phyloP scores from a whole-genome alignment of 805 yeast genomes.

The Kodamaea neixiangensis region DNA sequence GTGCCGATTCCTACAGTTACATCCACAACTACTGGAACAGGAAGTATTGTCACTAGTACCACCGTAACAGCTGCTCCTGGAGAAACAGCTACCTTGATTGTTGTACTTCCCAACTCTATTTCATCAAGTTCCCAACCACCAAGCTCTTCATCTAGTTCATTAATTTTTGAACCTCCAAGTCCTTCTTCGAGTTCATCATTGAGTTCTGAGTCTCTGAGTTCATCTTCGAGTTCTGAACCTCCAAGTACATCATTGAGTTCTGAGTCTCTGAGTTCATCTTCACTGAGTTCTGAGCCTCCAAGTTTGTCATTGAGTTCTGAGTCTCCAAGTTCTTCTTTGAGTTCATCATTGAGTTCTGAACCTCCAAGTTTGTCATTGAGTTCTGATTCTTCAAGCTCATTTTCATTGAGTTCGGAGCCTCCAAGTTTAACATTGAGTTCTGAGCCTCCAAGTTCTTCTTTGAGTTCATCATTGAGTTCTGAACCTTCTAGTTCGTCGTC shows the following conservation, averaged over 20 bases:
- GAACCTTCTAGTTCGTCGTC: background rate
- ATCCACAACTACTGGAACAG: constrained; percentile 1
- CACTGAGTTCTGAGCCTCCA: no score
- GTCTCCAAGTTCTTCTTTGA: background rate
- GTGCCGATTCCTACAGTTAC: constrained; percentile 14
- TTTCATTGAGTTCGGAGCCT: background rate
- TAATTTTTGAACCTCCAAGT: no score
- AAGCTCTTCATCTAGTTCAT: background rate
- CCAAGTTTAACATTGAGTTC: background rate
- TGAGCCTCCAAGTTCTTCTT: background rate
- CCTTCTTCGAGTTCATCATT: no score
- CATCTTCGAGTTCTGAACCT: background rate
- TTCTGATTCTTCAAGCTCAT: background rate
- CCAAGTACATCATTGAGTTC: background rate
- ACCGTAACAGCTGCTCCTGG: constrained; percentile 12
- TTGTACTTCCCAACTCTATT: background rate
- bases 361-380: background rate
- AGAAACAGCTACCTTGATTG: constrained; percentile 6
- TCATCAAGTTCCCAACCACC: background rate
- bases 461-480: background rate
- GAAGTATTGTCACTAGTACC: constrained; percentile 5
- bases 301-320: background rate
- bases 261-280: no score
- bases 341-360: no score
- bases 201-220: background rate